Evolutionary conservation across 495 filamentous ascomycete genomes (phyloP), one percentile per base, ranked within the genome.

Genomic region (Cudoniella acicularis): DNA sequence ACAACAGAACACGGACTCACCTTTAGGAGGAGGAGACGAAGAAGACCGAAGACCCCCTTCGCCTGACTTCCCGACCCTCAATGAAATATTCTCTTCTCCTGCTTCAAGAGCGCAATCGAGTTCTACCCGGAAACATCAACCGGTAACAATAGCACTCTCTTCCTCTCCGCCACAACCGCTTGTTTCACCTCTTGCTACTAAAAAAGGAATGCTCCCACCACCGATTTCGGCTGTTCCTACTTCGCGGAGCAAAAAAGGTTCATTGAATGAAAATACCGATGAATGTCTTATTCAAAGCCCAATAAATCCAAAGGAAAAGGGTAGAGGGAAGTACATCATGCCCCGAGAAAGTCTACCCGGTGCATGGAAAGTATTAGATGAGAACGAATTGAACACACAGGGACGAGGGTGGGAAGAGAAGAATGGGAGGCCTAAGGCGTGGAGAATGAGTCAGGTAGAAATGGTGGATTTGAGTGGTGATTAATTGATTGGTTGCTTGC

Each of bases 401-500:
- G n/a, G 50, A 21, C 1, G 18, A 43, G n/a, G 27, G 11, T 6
- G 23, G 42, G 13, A 8, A 21, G 56, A 41, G 47, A n/a, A 26
- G 11, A 26, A 26, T 36, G 13, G 36, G 53, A 42, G 41, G 48
- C n/a, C n/a, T 21, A 53, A 49, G 26, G 57, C 47, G 11, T 66
- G 57, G 56, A 59, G 63, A 30, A 21, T 43, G 36, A 59, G 47
- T 40, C 41, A 61, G 49, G 53, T 69, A 41, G 61, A 64, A 27
- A 23, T 64, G 18, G 22, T 69, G 17, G 66, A 69, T 61, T 52
- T 69, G 45, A 62, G 49, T 43, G 54, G 41, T 50, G 57, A 55
- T 6, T 64, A 18, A 60, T n/a, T n/a, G n/a, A n/a, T n/a, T n/a
- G n/a, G n/a, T n/a, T n/a, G n/a, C n/a, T n/a, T n/a, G n/a, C n/a